Conservation (phyloP, 2,329 filamentous ascomycete species). For the Diaporthe citriasiana region DNA sequence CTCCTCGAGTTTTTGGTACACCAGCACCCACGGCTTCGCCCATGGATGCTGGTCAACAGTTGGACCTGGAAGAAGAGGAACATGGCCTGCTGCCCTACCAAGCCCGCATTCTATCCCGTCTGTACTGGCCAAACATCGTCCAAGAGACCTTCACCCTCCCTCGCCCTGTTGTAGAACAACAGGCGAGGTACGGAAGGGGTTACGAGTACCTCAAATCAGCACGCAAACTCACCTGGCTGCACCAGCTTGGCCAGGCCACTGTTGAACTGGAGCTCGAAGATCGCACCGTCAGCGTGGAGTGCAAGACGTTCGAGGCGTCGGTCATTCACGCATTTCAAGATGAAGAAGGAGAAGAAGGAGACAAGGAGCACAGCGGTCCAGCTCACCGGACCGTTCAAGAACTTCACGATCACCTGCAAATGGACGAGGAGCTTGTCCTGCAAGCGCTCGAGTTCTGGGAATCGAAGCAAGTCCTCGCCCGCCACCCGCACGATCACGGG, state of each 20-base stretch:
- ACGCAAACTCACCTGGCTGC: constrained; percentile 90
- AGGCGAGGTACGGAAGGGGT: constrained; percentile 78
- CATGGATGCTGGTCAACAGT: constrained; percentile 43
- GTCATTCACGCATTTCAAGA: constrained; percentile 87
- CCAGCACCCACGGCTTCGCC: constrained; percentile 42
- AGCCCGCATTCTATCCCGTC: constrained; percentile 88
- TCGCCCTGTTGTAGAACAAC: constrained; percentile 68
- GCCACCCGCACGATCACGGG: constrained; percentile 59
- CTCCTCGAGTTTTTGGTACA: constrained; percentile 40
- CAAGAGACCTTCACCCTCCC: constrained; percentile 79
- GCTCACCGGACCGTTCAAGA: constrained; percentile 64
- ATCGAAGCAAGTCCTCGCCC: constrained; percentile 75
- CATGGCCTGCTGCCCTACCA: constrained; percentile 75
- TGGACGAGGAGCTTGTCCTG: constrained; percentile 80
- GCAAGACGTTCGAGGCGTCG: constrained; percentile 87
- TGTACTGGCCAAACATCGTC: constrained; percentile 92
- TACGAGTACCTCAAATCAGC: constrained; percentile 87
- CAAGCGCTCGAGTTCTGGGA: constrained; percentile 80
- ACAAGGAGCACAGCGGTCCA: constrained; percentile 47
- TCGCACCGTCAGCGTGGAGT: constrained; percentile 78
- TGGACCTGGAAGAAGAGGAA: constrained; percentile 51
- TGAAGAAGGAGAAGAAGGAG: constrained; percentile 46
- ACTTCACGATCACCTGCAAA: constrained; percentile 70
- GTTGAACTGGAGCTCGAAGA: constrained; percentile 89
- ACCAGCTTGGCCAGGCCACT: constrained; percentile 82